Evolutionary conservation across 176 grass and related monocot genomes (phyloP).

Genomic region (Carex myosuroides): DNA sequence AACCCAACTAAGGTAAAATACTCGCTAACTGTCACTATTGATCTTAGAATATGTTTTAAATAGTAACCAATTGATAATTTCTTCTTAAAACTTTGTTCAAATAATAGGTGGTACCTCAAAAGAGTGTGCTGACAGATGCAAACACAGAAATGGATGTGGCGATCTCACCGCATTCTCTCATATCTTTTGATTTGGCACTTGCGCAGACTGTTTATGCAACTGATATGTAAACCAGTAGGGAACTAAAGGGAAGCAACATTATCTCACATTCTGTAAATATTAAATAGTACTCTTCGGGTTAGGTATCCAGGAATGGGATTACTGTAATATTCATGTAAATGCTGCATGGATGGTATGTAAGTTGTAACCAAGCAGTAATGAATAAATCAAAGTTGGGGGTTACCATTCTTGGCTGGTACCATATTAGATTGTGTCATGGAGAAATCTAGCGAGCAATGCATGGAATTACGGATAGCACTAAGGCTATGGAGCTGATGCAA

Average conservation of each 20-base stretch:
- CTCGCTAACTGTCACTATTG: not conserved
- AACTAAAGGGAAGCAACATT: not conserved
- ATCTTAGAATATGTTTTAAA: not conserved
- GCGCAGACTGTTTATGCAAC: conserved; percentile 30
- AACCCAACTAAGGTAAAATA: conserved; percentile 53
- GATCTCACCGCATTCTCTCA: conserved; percentile 43
- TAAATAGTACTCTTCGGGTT: not conserved
- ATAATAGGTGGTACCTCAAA: conserved; percentile 44
- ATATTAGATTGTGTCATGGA: no score
- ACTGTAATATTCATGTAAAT: no score
- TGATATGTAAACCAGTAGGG: conserved; percentile 12
- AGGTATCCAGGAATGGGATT: no score
- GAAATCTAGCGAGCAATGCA: no score
- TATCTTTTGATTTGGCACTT: conserved; percentile 58
- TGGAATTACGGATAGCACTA: no score
- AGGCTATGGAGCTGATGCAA: no score
- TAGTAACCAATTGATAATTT: not conserved
- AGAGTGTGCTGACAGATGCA: conserved; percentile 17
- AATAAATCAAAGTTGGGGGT: no score
- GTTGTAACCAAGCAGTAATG: no score
- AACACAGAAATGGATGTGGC: conserved; percentile 41
- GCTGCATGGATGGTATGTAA: no score
- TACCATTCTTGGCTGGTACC: no score
- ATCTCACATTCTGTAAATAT: not conserved
- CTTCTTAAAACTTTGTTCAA: not conserved